Conservation (phyloP, 2,329 filamentous ascomycete genomes). For the Botrytis pseudocinerea region DNA sequence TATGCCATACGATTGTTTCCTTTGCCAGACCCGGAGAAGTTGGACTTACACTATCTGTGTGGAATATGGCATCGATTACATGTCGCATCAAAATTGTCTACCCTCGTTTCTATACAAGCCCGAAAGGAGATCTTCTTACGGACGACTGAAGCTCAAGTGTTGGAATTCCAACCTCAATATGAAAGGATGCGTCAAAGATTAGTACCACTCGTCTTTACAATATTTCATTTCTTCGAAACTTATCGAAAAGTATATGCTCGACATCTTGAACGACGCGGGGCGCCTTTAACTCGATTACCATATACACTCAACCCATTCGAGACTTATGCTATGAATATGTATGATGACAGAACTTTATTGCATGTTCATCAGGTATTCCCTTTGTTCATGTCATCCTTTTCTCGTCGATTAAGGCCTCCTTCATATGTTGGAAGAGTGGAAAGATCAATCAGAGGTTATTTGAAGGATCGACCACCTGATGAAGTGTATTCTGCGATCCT, state of each 20-base stretch:
- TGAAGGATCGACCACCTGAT: slow-evolving; percentile 62
- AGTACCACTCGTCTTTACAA: slow-evolving; percentile 63
- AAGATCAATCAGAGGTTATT: slow-evolving; percentile 61
- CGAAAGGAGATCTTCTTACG: slow-evolving; percentile 65
- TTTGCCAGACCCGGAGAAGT: slow-evolving; percentile 47
- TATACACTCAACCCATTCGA: slow-evolving; percentile 66
- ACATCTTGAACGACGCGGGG: slow-evolving; percentile 54
- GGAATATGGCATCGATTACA: slow-evolving; percentile 66
- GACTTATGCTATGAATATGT: slow-evolving; percentile 61
- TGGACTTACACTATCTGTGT: slow-evolving; percentile 62
- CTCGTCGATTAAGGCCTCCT: slow-evolving; percentile 60
- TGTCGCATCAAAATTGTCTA: slow-evolving; percentile 62
- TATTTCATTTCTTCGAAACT: slow-evolving; percentile 68
- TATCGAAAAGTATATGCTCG: slow-evolving; percentile 60
- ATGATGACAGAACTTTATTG: slow-evolving; percentile 62
- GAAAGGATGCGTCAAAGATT: slow-evolving; percentile 65
- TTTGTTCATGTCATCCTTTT: slow-evolving; percentile 64
- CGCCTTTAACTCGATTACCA: slow-evolving; percentile 52
- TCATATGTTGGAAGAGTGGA: slow-evolving; percentile 65
- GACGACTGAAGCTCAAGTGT: slow-evolving; percentile 54
- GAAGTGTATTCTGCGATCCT: slow-evolving; percentile 63
- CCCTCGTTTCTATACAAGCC: slow-evolving; percentile 63
- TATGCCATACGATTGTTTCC: slow-evolving; percentile 63
- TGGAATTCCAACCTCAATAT: slow-evolving; percentile 60
- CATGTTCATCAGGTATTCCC: slow-evolving; percentile 66